Evolutionary conservation across 75 land plant genomes (phyloP).

Genomic region (Cunninghamia lanceolata): DNA sequence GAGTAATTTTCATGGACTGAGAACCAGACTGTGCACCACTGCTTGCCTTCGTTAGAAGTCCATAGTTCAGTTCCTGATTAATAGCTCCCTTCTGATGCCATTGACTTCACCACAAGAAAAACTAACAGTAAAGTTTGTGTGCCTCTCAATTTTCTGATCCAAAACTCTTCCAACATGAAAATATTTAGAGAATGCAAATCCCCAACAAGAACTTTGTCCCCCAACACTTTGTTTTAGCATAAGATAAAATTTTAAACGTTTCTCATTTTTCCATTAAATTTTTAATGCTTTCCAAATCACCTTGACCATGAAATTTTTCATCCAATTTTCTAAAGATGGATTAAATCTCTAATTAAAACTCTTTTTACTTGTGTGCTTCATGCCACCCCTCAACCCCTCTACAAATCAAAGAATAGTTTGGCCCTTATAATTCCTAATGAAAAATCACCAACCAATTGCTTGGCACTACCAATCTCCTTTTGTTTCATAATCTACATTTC

Average conservation of each 20-base stretch:
- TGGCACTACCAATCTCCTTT: not conserved
- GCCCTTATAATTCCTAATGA: not conserved
- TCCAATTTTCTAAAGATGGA: not conserved
- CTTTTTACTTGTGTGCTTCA: not conserved
- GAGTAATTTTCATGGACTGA: no score
- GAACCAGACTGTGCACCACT: no score
- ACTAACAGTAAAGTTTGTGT: not conserved
- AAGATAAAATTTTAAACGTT: not conserved
- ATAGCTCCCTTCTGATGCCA: not conserved
- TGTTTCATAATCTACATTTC: not conserved
- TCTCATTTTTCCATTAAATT: not conserved
- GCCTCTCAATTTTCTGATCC: not conserved
- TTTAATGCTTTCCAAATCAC: not conserved
- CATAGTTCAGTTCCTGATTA: no score
- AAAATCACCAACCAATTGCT: not conserved
- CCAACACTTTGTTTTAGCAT: not conserved
- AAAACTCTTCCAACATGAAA: not conserved
- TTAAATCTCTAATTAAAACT: not conserved
- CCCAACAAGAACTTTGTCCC: not conserved
- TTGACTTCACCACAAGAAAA: not conserved
- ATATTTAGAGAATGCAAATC: not conserved
- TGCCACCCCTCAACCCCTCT: not conserved
- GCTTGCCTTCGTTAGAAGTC: no score
- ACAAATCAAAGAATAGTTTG: not conserved
- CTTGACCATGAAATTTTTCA: not conserved